These are phyloP conservation scores for Candida krabiensis DNA, from an alignment of 805 yeast species.

Conservation along the genomic window DNA sequence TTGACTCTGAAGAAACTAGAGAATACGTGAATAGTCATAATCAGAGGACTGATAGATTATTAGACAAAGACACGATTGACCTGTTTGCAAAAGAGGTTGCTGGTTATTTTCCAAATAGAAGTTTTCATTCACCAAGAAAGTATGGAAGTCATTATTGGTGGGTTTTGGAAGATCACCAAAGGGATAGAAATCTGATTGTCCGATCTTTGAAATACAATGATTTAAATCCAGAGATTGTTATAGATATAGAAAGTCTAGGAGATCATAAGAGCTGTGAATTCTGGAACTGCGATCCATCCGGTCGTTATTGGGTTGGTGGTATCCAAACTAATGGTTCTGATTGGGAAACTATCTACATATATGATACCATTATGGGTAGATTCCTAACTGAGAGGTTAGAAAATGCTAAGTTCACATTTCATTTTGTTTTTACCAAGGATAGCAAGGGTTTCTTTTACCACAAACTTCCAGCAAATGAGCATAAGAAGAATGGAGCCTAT, in stretches of 20 bases:
- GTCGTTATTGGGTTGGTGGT: constrained; percentile 9
- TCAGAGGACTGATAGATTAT: background rate
- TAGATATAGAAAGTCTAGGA: constrained; percentile 1
- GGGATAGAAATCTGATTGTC: constrained; percentile 4
- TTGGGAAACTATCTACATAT: constrained; percentile 8
- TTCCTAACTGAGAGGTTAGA: constrained; percentile 4
- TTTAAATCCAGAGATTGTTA: constrained; percentile 1
- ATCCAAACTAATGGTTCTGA: constrained; percentile 10
- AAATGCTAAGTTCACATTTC: constrained; percentile 7
- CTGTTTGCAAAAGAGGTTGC: constrained; percentile 4
- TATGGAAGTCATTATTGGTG: constrained; percentile 9
- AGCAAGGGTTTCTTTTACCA: constrained; percentile 9
- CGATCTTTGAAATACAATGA: constrained; percentile 4
- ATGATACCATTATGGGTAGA: constrained; percentile 2
- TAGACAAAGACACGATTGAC: background rate
- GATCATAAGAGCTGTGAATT: constrained; percentile 8
- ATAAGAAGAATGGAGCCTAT: constrained; percentile 1
- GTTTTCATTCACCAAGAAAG: constrained; percentile 1
- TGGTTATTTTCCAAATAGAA: constrained; percentile 1
- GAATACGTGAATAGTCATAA: constrained; percentile 6
- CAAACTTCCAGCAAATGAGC: constrained; percentile 2
- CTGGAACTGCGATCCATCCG: constrained; percentile 7
- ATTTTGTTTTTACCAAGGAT: constrained; percentile 5
- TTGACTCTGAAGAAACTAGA: constrained; percentile 2
- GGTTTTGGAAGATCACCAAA: constrained; percentile 3